Conservation (phyloP, 78 protist genomes). For the Capsaspora owczarzaki region DNA sequence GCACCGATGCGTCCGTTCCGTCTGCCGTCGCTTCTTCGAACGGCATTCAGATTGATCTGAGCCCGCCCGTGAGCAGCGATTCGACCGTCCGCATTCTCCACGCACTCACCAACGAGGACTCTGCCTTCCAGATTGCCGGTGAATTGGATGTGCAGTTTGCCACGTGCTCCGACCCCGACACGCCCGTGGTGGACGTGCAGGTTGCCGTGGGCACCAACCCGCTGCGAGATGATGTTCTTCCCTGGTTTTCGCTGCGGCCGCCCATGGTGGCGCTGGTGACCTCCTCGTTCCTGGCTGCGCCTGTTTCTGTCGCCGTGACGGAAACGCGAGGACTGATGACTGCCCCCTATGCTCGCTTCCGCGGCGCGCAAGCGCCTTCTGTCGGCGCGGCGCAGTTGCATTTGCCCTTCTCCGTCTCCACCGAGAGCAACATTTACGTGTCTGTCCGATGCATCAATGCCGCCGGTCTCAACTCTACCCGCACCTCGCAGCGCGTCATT, state of each 20-base stretch:
- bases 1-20: neutral
- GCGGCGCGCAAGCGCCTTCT: neutral
- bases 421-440: neutral
- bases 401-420: neutral
- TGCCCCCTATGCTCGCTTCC: neutral
- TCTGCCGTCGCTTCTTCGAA: neutral
- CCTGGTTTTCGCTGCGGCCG: neutral
- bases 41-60: neutral
- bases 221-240: neutral
- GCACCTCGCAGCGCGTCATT: neutral
- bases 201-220: neutral
- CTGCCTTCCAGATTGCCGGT: neutral
- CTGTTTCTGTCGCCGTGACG: neutral
- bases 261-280: neutral
- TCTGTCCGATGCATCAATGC: neutral
- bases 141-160: neutral
- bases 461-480: neutral
- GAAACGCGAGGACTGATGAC: neutral
- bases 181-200: constrained; percentile 2
- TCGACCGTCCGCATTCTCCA: neutral
- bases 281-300: neutral
- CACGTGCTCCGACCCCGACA: neutral
- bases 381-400: neutral
- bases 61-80: neutral
- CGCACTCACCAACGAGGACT: neutral